These are phyloP conservation scores for Powellomyces hirtus DNA, from an alignment of 192 early-diverging fungal species.

Conservation along the genomic window DNA sequence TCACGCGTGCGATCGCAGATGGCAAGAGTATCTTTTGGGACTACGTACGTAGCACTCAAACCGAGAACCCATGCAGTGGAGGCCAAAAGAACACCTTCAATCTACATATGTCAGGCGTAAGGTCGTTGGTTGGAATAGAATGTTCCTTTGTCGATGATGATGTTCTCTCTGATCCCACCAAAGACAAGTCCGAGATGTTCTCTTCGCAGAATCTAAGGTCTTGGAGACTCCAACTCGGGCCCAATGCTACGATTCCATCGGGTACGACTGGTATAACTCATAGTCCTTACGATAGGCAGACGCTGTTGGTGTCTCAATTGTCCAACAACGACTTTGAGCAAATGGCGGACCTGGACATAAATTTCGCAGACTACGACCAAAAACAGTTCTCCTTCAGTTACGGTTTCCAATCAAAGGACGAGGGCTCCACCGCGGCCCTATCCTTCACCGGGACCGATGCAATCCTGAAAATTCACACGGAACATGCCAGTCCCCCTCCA, in stretches of 20 bases:
- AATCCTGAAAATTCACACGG: not conserved
- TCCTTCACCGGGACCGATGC: constrained; percentile 5
- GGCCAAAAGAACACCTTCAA: constrained; percentile 7
- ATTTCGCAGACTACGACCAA: constrained; percentile 7
- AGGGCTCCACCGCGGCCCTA: constrained; percentile 1
- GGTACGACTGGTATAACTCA: constrained; percentile 7
- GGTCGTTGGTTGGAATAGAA: constrained; percentile 6
- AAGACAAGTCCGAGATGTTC: constrained; percentile 8
- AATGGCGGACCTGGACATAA: not conserved
- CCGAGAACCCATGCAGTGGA: not conserved
- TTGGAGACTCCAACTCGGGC: constrained; percentile 2
- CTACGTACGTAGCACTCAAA: not conserved
- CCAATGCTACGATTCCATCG: not conserved
- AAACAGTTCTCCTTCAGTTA: constrained; percentile 4
- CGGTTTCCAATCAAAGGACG: not conserved
- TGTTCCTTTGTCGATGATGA: constrained; percentile 3
- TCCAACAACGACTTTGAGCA: constrained; percentile 4
- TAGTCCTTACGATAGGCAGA: not conserved
- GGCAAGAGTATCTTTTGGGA: constrained; percentile 12
- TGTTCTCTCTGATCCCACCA: not conserved
- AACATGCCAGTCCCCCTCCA: not conserved
- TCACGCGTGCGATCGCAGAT: not conserved
- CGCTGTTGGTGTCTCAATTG: constrained; percentile 1
- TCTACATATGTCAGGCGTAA: constrained; percentile 8
- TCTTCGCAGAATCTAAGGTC: not conserved